Conservation (phyloP, 306 rosid species). For the Mucuna pruriens region DNA sequence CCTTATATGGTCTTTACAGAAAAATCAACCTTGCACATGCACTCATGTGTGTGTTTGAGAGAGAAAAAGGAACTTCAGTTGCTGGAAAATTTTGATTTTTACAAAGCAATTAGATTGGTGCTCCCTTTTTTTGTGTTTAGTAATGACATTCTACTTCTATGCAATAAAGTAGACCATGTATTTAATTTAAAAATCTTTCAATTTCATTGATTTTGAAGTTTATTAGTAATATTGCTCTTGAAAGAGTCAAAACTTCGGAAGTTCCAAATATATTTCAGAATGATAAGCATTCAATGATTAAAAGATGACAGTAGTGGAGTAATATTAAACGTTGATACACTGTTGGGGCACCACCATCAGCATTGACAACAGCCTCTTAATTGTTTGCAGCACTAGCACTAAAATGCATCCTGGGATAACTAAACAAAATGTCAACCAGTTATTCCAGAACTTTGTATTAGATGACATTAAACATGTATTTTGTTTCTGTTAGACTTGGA, state of each 20-base stretch:
- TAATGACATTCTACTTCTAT: no score
- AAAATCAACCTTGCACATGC: constrained; percentile 8
- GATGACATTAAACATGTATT: not conserved
- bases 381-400: constrained; percentile 55
- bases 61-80: not conserved
- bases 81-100: constrained; percentile 1
- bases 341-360: constrained; percentile 82
- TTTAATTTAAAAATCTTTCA: not conserved
- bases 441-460: not conserved
- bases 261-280: constrained; percentile 25
- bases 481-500: no score
- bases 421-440: not conserved
- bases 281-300: constrained; percentile 30
- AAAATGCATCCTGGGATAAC: constrained; percentile 53
- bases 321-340: constrained; percentile 54
- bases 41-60: not conserved
- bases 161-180: not conserved
- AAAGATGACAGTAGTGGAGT: constrained; percentile 34
- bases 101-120: not conserved
- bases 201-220: not conserved
- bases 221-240: not conserved
- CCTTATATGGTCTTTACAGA: not conserved
- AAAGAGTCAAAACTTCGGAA: not conserved
- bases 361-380: constrained; percentile 72
- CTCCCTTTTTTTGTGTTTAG: not conserved